Evolutionary conservation across 805 yeast genomes (phyloP).

Genomic region (Kuraishia ogatae): DNA sequence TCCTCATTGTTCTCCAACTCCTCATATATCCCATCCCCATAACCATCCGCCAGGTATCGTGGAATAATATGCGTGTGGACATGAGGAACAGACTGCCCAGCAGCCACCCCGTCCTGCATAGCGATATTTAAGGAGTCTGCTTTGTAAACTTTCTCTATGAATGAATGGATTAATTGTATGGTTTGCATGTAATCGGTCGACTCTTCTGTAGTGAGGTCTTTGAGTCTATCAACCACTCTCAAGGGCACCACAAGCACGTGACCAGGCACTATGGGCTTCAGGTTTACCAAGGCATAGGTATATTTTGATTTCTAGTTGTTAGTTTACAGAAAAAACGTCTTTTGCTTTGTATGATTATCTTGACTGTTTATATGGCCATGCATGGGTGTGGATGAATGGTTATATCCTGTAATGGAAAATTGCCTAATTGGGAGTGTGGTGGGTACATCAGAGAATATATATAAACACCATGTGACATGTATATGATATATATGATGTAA

Average conservation of each 20-base stretch:
- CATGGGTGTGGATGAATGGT: no score
- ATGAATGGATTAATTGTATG: constrained; percentile 59
- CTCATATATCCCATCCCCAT: constrained; percentile 69
- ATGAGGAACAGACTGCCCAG: constrained; percentile 96
- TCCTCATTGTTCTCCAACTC: constrained; percentile 49
- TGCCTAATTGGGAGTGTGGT: no score
- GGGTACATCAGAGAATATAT: no score
- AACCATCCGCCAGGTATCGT: constrained; percentile 49
- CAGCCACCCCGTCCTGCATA: constrained; percentile 93
- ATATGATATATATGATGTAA: no score
- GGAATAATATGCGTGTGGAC: constrained; percentile 93
- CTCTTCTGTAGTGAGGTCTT: constrained; percentile 67
- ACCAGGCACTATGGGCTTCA: constrained; percentile 90
- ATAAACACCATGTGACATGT: no score
- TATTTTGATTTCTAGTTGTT: constrained; percentile 44
- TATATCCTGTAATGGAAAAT: no score
- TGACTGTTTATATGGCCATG: no score
- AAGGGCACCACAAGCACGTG: constrained; percentile 82
- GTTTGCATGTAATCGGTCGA: constrained; percentile 69
- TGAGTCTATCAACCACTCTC: constrained; percentile 56
- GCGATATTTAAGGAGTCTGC: constrained; percentile 87
- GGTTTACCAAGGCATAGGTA: constrained; percentile 81
- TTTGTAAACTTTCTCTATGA: constrained; percentile 56
- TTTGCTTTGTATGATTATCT: no score
- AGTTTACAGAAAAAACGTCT: background rate